Conservation (phyloP, 2,329 filamentous ascomycete genomes). For the Hypoxylon rubiginosum region DNA sequence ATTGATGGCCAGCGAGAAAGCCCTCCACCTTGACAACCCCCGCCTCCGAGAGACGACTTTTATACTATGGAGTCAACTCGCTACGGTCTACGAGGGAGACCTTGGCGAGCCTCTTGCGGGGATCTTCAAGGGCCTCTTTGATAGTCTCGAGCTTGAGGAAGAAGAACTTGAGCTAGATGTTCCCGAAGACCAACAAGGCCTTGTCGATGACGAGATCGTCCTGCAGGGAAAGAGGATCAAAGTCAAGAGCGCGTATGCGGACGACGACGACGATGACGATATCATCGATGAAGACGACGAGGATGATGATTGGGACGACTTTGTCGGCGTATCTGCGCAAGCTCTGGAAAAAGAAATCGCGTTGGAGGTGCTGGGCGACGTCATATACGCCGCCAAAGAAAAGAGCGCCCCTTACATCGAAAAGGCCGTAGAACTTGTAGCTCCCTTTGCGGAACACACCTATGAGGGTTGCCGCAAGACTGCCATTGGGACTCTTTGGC, state of each 20-base stretch:
- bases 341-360: slow-evolving; percentile 98
- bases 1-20: slow-evolving; percentile 94
- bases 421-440: slow-evolving; percentile 84
- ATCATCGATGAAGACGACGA: slow-evolving; percentile 76
- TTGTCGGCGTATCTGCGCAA: slow-evolving; percentile 87
- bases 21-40: slow-evolving; percentile 87
- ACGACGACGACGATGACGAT: slow-evolving; percentile 69
- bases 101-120: slow-evolving; percentile 84
- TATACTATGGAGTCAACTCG: slow-evolving; percentile 94
- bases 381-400: slow-evolving; percentile 81
- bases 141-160: slow-evolving; percentile 88
- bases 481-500: slow-evolving; percentile 91
- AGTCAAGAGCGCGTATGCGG: slow-evolving; percentile 68
- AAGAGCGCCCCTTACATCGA: slow-evolving; percentile 75
- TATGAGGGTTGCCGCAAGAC: slow-evolving; percentile 96
- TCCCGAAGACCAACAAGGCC: slow-evolving; percentile 64
- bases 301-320: slow-evolving; percentile 86
- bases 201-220: slow-evolving; percentile 63
- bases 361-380: slow-evolving; percentile 92
- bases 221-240: slow-evolving; percentile 89
- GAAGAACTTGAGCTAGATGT: slow-evolving; percentile 84
- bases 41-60: slow-evolving; percentile 96
- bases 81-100: slow-evolving; percentile 90
- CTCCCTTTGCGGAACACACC: slow-evolving; percentile 85
- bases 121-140: slow-evolving; percentile 83